These are phyloP conservation scores for Petunia hybrid DNA, from an alignment of 305 asterid genomes.

Conservation along the genomic window DNA sequence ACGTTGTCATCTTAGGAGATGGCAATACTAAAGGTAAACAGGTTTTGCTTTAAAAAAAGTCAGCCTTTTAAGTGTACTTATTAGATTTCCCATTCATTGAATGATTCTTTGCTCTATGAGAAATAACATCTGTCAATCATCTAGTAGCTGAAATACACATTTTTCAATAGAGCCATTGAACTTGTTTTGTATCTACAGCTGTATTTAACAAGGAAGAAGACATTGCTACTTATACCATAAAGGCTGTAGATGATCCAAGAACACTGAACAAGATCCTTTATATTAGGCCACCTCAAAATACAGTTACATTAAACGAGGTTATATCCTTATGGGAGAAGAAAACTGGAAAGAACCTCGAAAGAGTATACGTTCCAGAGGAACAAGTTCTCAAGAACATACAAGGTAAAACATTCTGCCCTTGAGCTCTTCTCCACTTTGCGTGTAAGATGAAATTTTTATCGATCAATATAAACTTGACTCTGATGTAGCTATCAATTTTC, in stretches of 20 bases:
- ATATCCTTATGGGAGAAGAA: constrained; percentile 47
- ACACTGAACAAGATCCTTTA: constrained; percentile 47
- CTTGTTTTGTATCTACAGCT: constrained; percentile 28
- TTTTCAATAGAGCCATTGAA: neutral
- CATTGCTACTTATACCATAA: constrained; percentile 44
- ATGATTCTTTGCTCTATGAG: neutral
- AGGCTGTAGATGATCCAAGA: constrained; percentile 43
- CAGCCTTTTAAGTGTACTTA: neutral
- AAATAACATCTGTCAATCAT: neutral
- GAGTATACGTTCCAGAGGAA: constrained; percentile 38
- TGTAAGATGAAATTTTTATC: constrained; percentile 9
- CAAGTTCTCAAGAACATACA: constrained; percentile 43
- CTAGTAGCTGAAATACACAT: neutral
- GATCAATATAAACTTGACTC: neutral
- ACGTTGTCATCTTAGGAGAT: constrained; percentile 43
- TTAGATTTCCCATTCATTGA: neutral
- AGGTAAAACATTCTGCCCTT: constrained; percentile 33
- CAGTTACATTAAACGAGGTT: constrained; percentile 35
- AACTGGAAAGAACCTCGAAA: constrained; percentile 43
- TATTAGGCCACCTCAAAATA: constrained; percentile 42
- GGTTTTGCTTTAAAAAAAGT: neutral
- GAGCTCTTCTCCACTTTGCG: neutral
- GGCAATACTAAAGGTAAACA: constrained; percentile 40
- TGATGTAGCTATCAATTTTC: neutral
- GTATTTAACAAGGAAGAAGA: constrained; percentile 45